These are phyloP conservation scores for Fragaria ananassa DNA, from an alignment of 306 rosid genomes.

Conservation along the genomic window DNA sequence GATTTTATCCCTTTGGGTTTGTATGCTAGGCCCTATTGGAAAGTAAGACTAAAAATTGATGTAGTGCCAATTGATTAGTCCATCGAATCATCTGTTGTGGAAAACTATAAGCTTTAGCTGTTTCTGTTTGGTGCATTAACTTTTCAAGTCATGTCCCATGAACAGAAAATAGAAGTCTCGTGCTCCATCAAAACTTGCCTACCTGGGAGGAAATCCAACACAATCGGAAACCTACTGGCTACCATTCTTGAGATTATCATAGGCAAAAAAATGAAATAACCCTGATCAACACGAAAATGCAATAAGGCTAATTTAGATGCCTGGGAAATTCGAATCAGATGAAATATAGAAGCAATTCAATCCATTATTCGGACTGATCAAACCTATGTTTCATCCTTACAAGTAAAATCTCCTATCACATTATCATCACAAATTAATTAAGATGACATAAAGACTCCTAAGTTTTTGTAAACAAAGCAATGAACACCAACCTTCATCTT, in stretches of 20 bases:
- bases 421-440: background rate
- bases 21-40: too few relatives aligned
- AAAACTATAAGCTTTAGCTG: background rate
- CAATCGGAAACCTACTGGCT: background rate
- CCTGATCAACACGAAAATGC: background rate
- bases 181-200: background rate
- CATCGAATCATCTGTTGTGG: background rate
- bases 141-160: background rate
- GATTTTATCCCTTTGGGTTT: background rate
- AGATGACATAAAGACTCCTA: background rate
- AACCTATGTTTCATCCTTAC: background rate
- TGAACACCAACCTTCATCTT: constrained; percentile 7
- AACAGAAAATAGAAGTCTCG: background rate
- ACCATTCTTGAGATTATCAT: background rate
- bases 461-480: background rate
- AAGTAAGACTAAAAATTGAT: background rate
- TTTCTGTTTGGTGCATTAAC: constrained; percentile 2
- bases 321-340: background rate
- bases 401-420: background rate
- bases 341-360: background rate
- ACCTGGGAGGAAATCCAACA: background rate
- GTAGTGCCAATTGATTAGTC: background rate
- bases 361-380: background rate
- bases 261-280: background rate
- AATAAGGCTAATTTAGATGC: background rate